phyloP scores from a whole-genome alignment of 306 rosid species.

The Datisca glomerata region DNA sequence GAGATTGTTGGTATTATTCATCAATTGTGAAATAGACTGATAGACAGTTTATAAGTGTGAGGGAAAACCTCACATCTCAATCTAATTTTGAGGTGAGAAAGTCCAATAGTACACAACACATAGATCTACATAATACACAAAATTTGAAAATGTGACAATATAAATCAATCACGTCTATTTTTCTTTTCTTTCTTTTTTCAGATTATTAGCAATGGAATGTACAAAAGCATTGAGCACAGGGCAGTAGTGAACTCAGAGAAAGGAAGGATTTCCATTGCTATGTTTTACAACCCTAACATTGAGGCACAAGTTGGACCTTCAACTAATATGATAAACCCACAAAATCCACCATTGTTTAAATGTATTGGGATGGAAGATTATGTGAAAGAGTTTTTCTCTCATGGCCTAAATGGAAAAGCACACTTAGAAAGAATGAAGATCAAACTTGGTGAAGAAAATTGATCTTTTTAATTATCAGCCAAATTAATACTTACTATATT shows the following conservation, averaged over 20 bases:
- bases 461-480: neutral
- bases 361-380: conserved; percentile 42
- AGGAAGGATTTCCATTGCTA: conserved; percentile 53
- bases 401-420: conserved; percentile 44
- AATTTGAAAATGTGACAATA: no score
- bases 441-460: neutral
- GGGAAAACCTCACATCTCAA: no score
- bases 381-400: conserved; percentile 34
- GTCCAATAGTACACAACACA: no score
- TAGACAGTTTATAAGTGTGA: no score
- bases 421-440: conserved; percentile 52
- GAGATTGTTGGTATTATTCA: no score
- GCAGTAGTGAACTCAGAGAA: conserved; percentile 48
- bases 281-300: conserved; percentile 51
- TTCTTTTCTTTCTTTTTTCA: conserved; percentile 9
- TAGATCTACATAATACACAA: no score
- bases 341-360: conserved; percentile 37
- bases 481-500: no score
- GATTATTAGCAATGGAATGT: conserved; percentile 73
- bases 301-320: conserved; percentile 54
- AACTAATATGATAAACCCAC: conserved; percentile 14
- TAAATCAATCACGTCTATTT: neutral
- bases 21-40: no score
- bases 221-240: conserved; percentile 64
- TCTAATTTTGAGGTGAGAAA: no score